Evolutionary conservation across 2,329 filamentous ascomycete species (phyloP).

Genomic region (Fusarium sp.): DNA sequence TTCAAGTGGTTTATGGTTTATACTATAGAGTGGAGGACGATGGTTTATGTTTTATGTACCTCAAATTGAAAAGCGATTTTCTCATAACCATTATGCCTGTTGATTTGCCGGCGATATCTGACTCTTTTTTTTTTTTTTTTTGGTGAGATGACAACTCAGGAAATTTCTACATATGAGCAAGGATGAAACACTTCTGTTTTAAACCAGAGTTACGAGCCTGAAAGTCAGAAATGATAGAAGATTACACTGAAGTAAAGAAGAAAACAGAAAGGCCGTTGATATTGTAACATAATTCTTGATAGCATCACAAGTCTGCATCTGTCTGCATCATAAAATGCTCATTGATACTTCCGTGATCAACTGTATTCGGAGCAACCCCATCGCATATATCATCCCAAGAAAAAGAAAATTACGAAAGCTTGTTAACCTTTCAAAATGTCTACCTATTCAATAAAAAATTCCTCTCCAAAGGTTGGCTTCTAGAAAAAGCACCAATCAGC

Average conservation of each 20-base stretch:
- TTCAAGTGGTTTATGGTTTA: constrained; percentile 35
- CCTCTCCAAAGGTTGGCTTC: neutral
- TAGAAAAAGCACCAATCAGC: constrained; percentile 5
- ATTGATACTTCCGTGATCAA: neutral
- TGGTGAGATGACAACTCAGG: neutral
- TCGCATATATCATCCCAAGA: neutral
- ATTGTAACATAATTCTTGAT: neutral
- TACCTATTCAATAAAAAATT: neutral
- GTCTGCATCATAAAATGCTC: neutral
- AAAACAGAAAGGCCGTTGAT: too few species aligned
- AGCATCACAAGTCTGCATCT: neutral
- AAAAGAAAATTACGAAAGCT: neutral
- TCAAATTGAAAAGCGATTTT: constrained; percentile 44
- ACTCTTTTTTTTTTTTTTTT: too few species aligned
- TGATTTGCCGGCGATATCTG: neutral
- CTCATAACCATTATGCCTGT: constrained; percentile 5
- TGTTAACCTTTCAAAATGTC: too few species aligned
- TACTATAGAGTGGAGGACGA: constrained; percentile 33
- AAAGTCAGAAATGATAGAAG: too few species aligned
- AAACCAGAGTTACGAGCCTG: neutral
- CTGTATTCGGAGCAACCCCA: neutral
- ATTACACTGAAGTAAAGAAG: too few species aligned
- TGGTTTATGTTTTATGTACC: constrained; percentile 27
- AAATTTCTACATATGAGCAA: neutral
- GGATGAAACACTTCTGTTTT: neutral